Base-by-base conservation (phyloP, 2,329 filamentous ascomycete species). In the Thelonectria blattea region DNA sequence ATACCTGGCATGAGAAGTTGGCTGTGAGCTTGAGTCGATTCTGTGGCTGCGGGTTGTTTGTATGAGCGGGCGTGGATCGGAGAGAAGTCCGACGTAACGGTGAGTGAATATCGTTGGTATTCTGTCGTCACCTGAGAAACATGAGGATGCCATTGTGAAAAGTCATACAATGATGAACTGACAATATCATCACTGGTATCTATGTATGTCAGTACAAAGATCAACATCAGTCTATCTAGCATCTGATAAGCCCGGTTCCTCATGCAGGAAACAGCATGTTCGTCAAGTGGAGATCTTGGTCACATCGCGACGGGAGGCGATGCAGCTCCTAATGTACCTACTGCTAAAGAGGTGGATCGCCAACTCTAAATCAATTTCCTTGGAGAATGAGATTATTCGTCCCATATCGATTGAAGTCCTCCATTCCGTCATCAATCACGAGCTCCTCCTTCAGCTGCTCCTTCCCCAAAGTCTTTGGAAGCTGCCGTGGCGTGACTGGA, bases 91-190 rank as follows among this genome's bases (percentile, higher is more conserved):
- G 22, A 6, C 22, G 22, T 24, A 6, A 24, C 6, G 3, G 22
- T 3, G 22, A 24, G 22, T 3, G 22, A 24, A 24, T 24, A 6
- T 6, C 22, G 27, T 30, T 30, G 3, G 22, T 4, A 30, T 7
- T 6, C 11, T 12, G 20, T 15, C 22, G 3, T 8, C 30, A 15
- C 17, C 18, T 9, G 12, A 3, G 20, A 43, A 9, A 37, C 27
- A n/a, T 3, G 15, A 27, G 56, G 66, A 68, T 56, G 59, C 61
- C 62, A 67, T 68, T 64, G 48, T 52, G 20, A 65, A 14, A 17
- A 8, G 56, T 17, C 15, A 52, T n/a, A n/a, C n/a, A n/a, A n/a
- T n/a, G n/a, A 55, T 46, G 12, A 5, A 43, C 8, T 30, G 52
- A 27, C 56, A 46, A 5, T 20, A 22, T 30, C n/a, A n/a, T n/a